Conservation (phyloP, 441 rosid genomes). For the Raphanus hybrid region DNA sequence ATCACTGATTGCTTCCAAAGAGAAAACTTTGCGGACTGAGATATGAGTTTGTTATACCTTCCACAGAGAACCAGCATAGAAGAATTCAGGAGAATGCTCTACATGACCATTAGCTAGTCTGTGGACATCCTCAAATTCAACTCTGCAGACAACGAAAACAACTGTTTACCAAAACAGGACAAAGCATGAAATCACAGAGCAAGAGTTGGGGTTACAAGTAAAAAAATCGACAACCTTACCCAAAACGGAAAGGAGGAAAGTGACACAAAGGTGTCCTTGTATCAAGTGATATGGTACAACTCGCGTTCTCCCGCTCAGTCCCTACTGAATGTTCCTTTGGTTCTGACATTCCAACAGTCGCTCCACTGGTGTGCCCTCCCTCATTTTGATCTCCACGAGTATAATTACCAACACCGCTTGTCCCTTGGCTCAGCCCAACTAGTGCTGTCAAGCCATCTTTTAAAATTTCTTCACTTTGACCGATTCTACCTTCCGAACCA, state of each 20-base stretch:
- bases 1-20: background rate
- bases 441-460: conserved; percentile 93
- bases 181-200: conserved; percentile 27
- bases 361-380: conserved; percentile 62
- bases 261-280: conserved; percentile 91
- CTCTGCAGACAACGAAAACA: conserved; percentile 51
- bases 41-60: conserved; percentile 61
- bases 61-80: conserved; percentile 98
- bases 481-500: conserved; percentile 78
- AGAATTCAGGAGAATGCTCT: conserved; percentile 89
- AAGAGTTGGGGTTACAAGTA: conserved; percentile 12
- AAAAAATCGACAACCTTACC: conserved; percentile 55
- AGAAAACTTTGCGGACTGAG: conserved; percentile 1
- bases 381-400: conserved; percentile 57
- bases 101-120: conserved; percentile 95
- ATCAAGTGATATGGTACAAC: conserved; percentile 82
- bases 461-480: conserved; percentile 71
- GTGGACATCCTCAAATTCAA: conserved; percentile 89
- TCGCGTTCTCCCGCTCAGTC: conserved; percentile 77
- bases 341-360: conserved; percentile 66
- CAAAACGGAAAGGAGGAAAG: conserved; percentile 98
- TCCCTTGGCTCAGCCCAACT: conserved; percentile 88
- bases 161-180: conserved; percentile 29
- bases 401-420: conserved; percentile 39
- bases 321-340: conserved; percentile 65